Conservation (phyloP, 805 yeast genomes). For the Kodamaea hsintzibuensis region DNA sequence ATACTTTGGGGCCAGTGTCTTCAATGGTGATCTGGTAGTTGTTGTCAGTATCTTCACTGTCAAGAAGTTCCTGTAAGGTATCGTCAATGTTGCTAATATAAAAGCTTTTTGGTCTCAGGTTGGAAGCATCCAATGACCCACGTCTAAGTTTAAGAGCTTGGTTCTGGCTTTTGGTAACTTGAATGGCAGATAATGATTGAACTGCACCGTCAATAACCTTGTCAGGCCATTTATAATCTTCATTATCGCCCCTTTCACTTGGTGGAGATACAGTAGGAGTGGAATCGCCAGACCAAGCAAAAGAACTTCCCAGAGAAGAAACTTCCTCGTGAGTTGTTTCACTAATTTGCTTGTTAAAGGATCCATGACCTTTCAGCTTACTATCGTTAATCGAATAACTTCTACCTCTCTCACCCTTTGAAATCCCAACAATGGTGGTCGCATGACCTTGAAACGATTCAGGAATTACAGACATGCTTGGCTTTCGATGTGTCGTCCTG, state of each 20-base stretch:
- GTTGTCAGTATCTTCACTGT: constrained; percentile 80
- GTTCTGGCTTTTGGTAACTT: neutral
- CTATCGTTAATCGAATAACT: neutral
- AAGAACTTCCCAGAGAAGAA: neutral
- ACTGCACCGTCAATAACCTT: neutral
- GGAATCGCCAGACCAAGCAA: neutral
- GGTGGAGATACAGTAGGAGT: neutral
- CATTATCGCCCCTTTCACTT: neutral
- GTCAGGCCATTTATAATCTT: neutral
- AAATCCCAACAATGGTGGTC: neutral
- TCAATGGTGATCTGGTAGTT: constrained; percentile 85
- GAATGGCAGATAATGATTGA: neutral
- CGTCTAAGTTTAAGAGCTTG: constrained; percentile 20
- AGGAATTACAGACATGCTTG: neutral
- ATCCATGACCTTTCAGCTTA: neutral
- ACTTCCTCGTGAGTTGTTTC: neutral
- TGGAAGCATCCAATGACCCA: constrained; percentile 33
- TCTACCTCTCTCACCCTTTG: neutral
- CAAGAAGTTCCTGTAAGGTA: constrained; percentile 67
- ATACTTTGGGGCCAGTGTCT: constrained; percentile 81
- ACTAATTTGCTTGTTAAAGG: neutral
- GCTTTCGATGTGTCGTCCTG: neutral
- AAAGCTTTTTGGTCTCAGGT: constrained; percentile 47
- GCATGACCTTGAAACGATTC: neutral
- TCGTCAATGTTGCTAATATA: constrained; percentile 73